phyloP scores from a whole-genome alignment of 495 filamentous ascomycete genomes.

The Penicillium flavigenum region DNA sequence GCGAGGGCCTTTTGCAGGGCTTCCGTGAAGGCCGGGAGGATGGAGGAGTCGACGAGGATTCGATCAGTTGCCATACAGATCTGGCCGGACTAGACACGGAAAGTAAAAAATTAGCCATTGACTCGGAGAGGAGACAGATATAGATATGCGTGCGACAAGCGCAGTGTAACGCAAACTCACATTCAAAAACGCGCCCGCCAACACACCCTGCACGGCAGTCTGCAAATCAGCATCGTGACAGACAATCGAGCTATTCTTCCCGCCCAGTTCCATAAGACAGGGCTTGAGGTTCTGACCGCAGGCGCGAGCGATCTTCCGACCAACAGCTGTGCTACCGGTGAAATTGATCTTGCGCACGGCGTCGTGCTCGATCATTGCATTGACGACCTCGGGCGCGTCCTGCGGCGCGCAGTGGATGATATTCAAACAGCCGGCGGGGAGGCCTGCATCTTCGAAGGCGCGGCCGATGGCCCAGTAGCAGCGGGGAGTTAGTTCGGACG shows the following conservation, averaged over 20 bases:
- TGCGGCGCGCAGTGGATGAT: slow-evolving; percentile 50
- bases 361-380: slow-evolving; percentile 55
- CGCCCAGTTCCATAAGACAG: slow-evolving; percentile 61
- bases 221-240: slow-evolving; percentile 56
- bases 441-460: slow-evolving; percentile 69
- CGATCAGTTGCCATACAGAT: slow-evolving; percentile 90
- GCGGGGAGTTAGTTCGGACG: slow-evolving; percentile 70
- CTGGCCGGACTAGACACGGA: slow-evolving; percentile 62
- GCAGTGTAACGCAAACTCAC: slow-evolving; percentile 28
- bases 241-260: slow-evolving; percentile 60
- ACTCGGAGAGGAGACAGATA: not conserved
- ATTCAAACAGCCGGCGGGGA: slow-evolving; percentile 57
- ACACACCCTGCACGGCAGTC: slow-evolving; percentile 49
- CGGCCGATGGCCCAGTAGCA: slow-evolving; percentile 69
- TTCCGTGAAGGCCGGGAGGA: slow-evolving; percentile 57
- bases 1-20: slow-evolving; percentile 48
- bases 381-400: slow-evolving; percentile 56
- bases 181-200: slow-evolving; percentile 51
- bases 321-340: slow-evolving; percentile 57
- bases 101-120: slow-evolving; percentile 1
- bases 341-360: slow-evolving; percentile 62
- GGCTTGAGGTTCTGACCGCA: slow-evolving; percentile 58
- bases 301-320: slow-evolving; percentile 53
- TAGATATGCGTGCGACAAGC: not conserved
- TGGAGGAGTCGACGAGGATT: slow-evolving; percentile 72